Evolutionary conservation across 495 filamentous ascomycete species (phyloP), one percentile per base, ranked within the genome.

Genomic region (Cenococcum geophilum): DNA sequence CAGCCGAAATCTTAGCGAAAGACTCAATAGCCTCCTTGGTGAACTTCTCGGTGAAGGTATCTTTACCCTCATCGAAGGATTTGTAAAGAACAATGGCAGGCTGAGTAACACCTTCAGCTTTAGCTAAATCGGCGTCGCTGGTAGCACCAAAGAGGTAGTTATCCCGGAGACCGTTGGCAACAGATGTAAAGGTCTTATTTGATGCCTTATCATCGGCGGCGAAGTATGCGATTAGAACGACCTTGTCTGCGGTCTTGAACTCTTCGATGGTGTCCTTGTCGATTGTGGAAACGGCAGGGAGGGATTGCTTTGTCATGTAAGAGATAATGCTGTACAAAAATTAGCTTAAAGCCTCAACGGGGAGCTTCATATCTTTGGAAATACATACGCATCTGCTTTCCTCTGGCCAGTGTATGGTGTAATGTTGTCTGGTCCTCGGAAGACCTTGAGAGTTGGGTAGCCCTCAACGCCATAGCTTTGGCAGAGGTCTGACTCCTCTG

Each of bases 261-360:
- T 96, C 92, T 69, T 91, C 89, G 25, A 97, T 77, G 58, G 85
- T 89, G 55, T 93, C 88, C 65, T 84, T 82, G 67, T 80, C 86
- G 48, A 97, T 78, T 48, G 80, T 72, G 1, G 92, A 96, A 57
- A 99, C 92, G 55, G 93, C 89, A 34, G 93, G 93, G 58, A 99
- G 84, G 20, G 88, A 87, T 79, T 99, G 95, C 82, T 99, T 99
- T 72, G 87, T 88, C 93, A 99, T 99, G 80, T 96, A 97, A 23
- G 93, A 98, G 42, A 95, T 86, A 75, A 98, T 96, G 50, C 89
- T 93, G 12, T 52, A 3, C 21, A 59, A 45, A 4, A 45, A 18
- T 45, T 1, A 45, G 40, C 11, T 45, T 14, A 14, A 4, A 18
- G 40, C 4, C 18, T 45, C 18, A 45, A 45, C 11, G 52, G 34